Evolutionary conservation across 1,284 basidiomycete species (phyloP), one percentile per base, ranked within the genome.

Genomic region (Ustilago cynodontis): DNA sequence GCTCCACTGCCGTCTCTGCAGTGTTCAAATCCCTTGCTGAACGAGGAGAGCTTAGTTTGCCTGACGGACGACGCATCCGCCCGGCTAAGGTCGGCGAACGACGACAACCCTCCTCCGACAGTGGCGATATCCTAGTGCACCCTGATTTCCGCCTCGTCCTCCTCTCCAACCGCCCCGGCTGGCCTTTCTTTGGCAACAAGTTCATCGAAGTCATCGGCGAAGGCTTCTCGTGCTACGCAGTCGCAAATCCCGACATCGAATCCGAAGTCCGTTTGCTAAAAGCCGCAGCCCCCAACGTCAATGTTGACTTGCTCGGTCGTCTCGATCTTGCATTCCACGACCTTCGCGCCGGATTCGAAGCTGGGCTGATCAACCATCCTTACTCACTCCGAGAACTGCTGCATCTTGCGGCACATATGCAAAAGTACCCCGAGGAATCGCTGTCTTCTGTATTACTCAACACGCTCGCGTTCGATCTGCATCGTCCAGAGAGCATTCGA

Each of bases 321-420:
- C 82, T 87, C 22, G 85, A 85, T 29, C 65, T 79, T 0, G 85
- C 86, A 1, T 86, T 87, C 77, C 79, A 83, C 50, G 86, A 86
- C 47, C 73, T 87, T 4, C 81, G 86, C 29, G 72, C 72, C 16
- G 84, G 83, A 5, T 87, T 87, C 57, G 86, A 85, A 45, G 63
- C 73, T 7, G 83, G 82, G 3, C 66, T 77, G 8, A 73, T 86
- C 65, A 82, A 82, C 60, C 86, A 87, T 59, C 86, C 86, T 1
- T 86, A 86, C 68, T 82, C 80, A 1, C 78, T 87, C 7, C 82
- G 86, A 26, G 86, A 87, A 60, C 69, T 87, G 37, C 79, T 87
- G 51, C 85, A 86, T 47, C 68, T 87, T 28, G 85, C 86, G 1
- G 83, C 86, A 14, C 86, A 87, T 69, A 70, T 87, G 57, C 70